These are phyloP conservation scores for Rubroboletus satanas DNA, from an alignment of 768 basidiomycete genomes.

Conservation along the genomic window DNA sequence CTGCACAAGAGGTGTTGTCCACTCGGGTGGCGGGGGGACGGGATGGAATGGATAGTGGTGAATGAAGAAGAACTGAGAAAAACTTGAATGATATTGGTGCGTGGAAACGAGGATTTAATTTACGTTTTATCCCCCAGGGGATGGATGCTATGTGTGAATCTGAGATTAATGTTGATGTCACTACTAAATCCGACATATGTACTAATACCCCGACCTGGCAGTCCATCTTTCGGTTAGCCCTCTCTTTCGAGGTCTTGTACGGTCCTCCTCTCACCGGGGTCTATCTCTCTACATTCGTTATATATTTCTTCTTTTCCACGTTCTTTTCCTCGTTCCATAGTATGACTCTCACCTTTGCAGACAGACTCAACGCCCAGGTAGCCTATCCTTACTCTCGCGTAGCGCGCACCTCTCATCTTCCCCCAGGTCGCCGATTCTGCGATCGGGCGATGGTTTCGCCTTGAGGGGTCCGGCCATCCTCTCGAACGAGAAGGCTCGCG, in stretches of 20 bases:
- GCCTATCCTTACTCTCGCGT: background rate
- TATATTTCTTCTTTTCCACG: slow-evolving; percentile 17
- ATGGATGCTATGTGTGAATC: slow-evolving; percentile 13
- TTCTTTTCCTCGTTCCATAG: slow-evolving; percentile 16
- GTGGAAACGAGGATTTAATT: slow-evolving; percentile 11
- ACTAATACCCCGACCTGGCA: background rate
- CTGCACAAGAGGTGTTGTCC: background rate
- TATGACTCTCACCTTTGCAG: slow-evolving; percentile 39
- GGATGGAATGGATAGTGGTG: background rate
- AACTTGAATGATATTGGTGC: background rate
- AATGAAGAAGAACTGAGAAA: background rate
- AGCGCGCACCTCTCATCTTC: background rate
- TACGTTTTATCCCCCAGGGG: slow-evolving; percentile 26
- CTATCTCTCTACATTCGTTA: slow-evolving; percentile 16
- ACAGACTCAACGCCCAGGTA: slow-evolving; percentile 42
- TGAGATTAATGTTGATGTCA: slow-evolving; percentile 17
- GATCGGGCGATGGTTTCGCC: slow-evolving; percentile 63
- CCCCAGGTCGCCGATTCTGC: slow-evolving; percentile 38
- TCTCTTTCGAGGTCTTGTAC: slow-evolving; percentile 6
- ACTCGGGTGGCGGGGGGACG: background rate
- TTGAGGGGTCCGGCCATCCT: slow-evolving; percentile 67
- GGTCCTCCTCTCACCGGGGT: background rate
- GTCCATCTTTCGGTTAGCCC: background rate
- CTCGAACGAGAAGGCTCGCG: slow-evolving; percentile 60
- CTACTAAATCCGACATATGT: slow-evolving; percentile 12